A percentile compares a stretch with the other conserved stretches of the same genome.
phyloP scores from a whole-genome alignment of 2,329 filamentous ascomycete species.

The Colletotrichum sansevieriae region DNA sequence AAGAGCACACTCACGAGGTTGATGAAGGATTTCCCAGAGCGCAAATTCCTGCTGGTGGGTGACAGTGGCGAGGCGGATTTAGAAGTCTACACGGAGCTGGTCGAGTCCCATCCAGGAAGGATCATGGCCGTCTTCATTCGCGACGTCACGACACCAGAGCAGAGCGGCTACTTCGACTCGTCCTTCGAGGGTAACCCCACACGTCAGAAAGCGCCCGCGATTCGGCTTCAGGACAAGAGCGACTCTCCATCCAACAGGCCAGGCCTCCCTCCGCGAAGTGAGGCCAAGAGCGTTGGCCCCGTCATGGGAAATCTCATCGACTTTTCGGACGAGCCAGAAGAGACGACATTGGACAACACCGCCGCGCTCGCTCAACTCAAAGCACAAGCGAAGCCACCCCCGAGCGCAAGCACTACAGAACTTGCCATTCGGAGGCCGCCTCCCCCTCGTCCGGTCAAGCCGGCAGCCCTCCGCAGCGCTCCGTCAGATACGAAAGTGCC shows the following conservation, averaged over 20 bases:
- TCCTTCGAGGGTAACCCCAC: constrained; percentile 50
- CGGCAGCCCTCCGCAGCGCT: constrained; percentile 64
- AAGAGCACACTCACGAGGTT: constrained; percentile 88
- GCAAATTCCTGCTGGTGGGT: constrained; percentile 91
- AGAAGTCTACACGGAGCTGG: constrained; percentile 97
- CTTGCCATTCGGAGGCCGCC: constrained; percentile 45
- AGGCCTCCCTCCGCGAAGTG: constrained; percentile 48
- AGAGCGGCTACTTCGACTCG: constrained; percentile 82
- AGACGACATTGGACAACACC: constrained; percentile 52
- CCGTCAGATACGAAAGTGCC: constrained; percentile 49
- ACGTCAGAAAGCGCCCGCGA: constrained; percentile 46
- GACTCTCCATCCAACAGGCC: constrained; percentile 48
- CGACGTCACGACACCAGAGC: constrained; percentile 88
- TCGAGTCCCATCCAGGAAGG: constrained; percentile 82
- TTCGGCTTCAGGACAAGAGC: constrained; percentile 34
- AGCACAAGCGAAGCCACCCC: constrained; percentile 41
- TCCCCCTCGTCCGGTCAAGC: constrained; percentile 68
- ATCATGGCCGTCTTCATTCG: constrained; percentile 93
- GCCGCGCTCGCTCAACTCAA: constrained; percentile 49
- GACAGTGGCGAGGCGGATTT: constrained; percentile 97
- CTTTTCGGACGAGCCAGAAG: constrained; percentile 66
- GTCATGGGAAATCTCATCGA: constrained; percentile 73
- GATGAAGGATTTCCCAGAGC: constrained; percentile 87
- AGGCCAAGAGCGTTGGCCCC: constrained; percentile 51
- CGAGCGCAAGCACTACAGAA: constrained; percentile 48